Evolutionary conservation across 164 flowering plant genomes (phyloP), one percentile per base, ranked within the genome.

Genomic region (Umbellularia californica): DNA sequence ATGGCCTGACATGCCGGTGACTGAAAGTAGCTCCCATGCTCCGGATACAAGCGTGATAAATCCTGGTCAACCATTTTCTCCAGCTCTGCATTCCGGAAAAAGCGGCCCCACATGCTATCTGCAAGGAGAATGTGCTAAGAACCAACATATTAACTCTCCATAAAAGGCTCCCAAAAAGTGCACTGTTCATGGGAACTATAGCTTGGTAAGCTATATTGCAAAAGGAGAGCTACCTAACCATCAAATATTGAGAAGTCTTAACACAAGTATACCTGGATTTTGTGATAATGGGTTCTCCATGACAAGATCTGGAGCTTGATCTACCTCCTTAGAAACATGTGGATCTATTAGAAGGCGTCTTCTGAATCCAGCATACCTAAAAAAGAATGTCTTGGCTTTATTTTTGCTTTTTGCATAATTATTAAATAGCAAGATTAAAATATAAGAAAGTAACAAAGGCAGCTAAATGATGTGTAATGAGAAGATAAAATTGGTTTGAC

Each of bases 81-180:
- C 84, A 95, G 83, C 83, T 95, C 99, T 65, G 96, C 97, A 90
- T 82, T 93, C 28, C 86, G 84, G 74, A 95, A 95, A 84, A 92
- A 93, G 33, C 90, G 98, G 27, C 98, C 89, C 98, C 99, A 95
- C 75, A 79, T 89, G 84, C 99, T 95, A 86, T 95, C 99, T 95
- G 88, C 82, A 87, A n/a, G 19, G 67, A 68, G 23, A 69, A 33
- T 67, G 33, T 4, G 4, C 60, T 17, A 64, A 67, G 41, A 35
- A 33, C 19, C 5, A 15, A 5, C 20, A 55, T 41, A 55, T 15
- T 55, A 20, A 55, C 20, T 55, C n/a, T 55, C n/a, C n/a, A 55
- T 1, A 20, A 55, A 55, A 20, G 5, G n/a, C 60, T 55, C 47
- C 47, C 47, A 41, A 41, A 55, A 52, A 52, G 19, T 17, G 20